Percentiles rank a stretch among this genome's conserved stretches.
These are phyloP conservation scores for Quercus mongolica DNA, from an alignment of 306 rosid species.

Conservation along the genomic window DNA sequence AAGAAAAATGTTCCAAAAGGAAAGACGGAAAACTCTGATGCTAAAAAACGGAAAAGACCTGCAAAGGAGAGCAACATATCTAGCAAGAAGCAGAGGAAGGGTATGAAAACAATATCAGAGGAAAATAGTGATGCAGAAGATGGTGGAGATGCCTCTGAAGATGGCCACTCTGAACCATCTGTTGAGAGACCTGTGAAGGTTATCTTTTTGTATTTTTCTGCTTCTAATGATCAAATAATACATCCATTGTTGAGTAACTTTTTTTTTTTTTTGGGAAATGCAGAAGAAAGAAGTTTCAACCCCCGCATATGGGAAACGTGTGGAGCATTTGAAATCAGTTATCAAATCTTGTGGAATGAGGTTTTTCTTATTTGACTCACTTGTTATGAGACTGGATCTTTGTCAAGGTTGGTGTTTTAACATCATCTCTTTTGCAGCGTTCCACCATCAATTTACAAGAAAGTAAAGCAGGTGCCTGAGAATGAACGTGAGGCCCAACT, in stretches of 20 bases:
- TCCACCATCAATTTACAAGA: conserved; percentile 79
- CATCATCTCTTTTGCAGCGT: conserved; percentile 49
- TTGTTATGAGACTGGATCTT: conserved; percentile 19
- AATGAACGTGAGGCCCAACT: conserved; percentile 75
- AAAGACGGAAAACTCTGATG: conserved; percentile 44
- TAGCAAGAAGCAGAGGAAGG: conserved; percentile 61
- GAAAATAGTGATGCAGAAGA: conserved; percentile 50
- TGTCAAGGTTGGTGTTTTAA: conserved; percentile 23
- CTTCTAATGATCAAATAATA: conserved; percentile 2
- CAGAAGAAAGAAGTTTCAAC: conserved; percentile 86
- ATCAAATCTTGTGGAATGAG: conserved; percentile 98
- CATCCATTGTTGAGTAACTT: conserved; percentile 9
- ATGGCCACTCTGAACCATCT: conserved; percentile 66
- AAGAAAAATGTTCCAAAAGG: conserved; percentile 52
- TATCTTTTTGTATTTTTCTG: conserved; percentile 7
- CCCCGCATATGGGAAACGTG: conserved; percentile 75
- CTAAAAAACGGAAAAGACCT: conserved; percentile 59
- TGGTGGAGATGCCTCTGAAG: conserved; percentile 63
- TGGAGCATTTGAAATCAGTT: conserved; percentile 83
- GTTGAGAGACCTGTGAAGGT: conserved; percentile 73
- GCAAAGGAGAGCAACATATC: conserved; percentile 46
- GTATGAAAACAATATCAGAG: conserved; percentile 37
- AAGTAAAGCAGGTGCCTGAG: conserved; percentile 85
- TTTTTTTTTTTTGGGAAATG: conserved; percentile 12
- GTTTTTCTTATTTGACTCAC: conserved; percentile 38